A percentile compares a stretch with the other conserved stretches of the same genome.
Conservation (phyloP, 208 protist genomes). For the Acanthamoeba healyi region DNA sequence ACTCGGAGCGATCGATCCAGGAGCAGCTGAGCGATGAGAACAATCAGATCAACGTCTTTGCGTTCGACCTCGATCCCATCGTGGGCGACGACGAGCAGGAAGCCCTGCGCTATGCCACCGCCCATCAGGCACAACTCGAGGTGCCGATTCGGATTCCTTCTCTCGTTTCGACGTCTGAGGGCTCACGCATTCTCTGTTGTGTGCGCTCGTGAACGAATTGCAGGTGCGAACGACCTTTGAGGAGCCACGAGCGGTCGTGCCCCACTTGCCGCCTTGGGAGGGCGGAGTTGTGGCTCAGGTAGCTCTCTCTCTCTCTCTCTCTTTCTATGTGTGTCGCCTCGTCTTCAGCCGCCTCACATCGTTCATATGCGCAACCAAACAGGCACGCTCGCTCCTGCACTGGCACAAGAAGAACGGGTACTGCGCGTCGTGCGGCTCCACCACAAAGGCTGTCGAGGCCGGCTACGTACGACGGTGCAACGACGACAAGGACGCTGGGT, state of each 20-base stretch:
- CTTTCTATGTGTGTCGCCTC: too few species aligned
- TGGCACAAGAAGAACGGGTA: conserved; percentile 27
- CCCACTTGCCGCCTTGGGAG: conserved; percentile 12
- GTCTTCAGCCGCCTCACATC: too few species aligned
- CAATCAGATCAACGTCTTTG: conserved; percentile 32
- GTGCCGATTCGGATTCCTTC: too few species aligned
- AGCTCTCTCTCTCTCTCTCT: not conserved
- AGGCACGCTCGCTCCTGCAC: not conserved
- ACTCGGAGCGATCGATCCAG: conserved; percentile 8
- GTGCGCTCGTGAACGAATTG: not conserved
- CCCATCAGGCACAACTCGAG: not conserved
- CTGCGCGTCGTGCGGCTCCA: not conserved
- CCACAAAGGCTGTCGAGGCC: not conserved
- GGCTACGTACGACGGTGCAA: conserved; percentile 15
- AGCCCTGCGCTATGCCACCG: not conserved
- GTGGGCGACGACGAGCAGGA: conserved; percentile 13
- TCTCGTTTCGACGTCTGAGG: too few species aligned
- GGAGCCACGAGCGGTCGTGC: not conserved
- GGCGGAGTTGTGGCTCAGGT: conserved; percentile 4
- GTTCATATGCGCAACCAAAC: not conserved
- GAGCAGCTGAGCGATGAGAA: conserved; percentile 49
- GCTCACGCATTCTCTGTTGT: not conserved
- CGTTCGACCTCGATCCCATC: conserved; percentile 1
- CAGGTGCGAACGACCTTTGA: conserved; percentile 10
- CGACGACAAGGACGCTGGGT: not conserved